These are phyloP conservation scores for Vanderwaltozyma verrucispora DNA, from an alignment of 805 yeast species.

Conservation along the genomic window DNA sequence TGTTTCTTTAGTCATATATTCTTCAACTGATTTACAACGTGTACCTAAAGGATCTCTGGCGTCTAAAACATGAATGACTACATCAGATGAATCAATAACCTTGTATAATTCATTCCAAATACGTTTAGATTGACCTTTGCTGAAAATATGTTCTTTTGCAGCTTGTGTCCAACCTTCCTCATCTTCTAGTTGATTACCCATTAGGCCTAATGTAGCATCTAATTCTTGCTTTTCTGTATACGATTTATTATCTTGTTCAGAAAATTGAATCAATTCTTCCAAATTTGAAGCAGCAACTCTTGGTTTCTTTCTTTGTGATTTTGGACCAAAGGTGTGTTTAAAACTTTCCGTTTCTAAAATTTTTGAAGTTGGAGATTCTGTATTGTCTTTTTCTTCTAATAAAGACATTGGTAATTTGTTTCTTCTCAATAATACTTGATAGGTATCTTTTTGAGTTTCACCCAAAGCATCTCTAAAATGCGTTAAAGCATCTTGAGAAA, in stretches of 20 bases:
- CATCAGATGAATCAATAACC: constrained; percentile 96
- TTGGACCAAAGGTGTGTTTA: constrained; percentile 82
- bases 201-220: constrained; percentile 64
- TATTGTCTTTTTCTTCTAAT: constrained; percentile 73
- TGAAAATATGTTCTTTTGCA: constrained; percentile 91
- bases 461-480: constrained; percentile 94
- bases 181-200: constrained; percentile 48
- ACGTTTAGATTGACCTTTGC: constrained; percentile 95
- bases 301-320: constrained; percentile 87
- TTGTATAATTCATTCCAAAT: constrained; percentile 97
- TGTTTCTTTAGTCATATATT: constrained; percentile 84
- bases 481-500: constrained; percentile 89
- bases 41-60: constrained; percentile 98
- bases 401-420: constrained; percentile 94
- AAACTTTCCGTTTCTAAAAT: constrained; percentile 85
- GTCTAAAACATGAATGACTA: constrained; percentile 89
- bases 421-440: constrained; percentile 77
- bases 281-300: constrained; percentile 66
- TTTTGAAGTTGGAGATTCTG: constrained; percentile 65
- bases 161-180: constrained; percentile 78
- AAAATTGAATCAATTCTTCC: constrained; percentile 59
- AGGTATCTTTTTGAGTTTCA: constrained; percentile 68
- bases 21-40: constrained; percentile 86
- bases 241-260: constrained; percentile 45
- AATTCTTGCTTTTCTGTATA: constrained; percentile 71